Evolutionary conservation across 164 flowering plant species (phyloP), one percentile per base, ranked within the genome.

Genomic region (Buxus sempervirens): DNA sequence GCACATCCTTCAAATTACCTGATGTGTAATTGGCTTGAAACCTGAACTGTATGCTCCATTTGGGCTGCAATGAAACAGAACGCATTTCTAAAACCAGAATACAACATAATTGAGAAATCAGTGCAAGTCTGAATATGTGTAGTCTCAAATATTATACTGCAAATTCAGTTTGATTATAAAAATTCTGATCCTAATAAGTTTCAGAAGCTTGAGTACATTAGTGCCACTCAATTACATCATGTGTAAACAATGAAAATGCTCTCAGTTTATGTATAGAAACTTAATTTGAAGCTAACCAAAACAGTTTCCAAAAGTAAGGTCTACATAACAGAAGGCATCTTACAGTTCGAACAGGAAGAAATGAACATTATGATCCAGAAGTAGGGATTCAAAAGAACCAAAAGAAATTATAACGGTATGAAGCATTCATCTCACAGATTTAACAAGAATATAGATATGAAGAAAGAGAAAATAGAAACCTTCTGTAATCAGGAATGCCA

Each of bases 401-500:
- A 45, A 45, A 45, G 18, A 45, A 45, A 53, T 64, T 10, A 10
- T 19, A 48, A 8, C 63, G 48, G 13, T 48, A 10, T 16, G 22
- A 22, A 64, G n/a, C 57, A 70, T 27, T 36, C 22, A 57, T 16
- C 24, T 51, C 60, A 70, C 4, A 32, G 15, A 20, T 15, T 26
- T 23, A 15, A 58, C 5, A 55, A 4, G 51, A 45, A 24, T 24
- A 26, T 3, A 26, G 19, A 68, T 23, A 53, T 21, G 42, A 12
- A 61, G 15, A 53, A 24, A 66, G 53, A 20, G 56, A 55, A 53
- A 64, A 18, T 60, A 24, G 22, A 45, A 59, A 91, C 96, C 98
- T 95, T 86, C 97, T 81, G 67, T 95, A 95, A 74, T 95, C 97
- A 78, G 97, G 99, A 78, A 95, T 95, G 54, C 99, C 99, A 74